phyloP scores from a whole-genome alignment of 192 early-diverging fungal genomes.

The Coemansia sp. region DNA sequence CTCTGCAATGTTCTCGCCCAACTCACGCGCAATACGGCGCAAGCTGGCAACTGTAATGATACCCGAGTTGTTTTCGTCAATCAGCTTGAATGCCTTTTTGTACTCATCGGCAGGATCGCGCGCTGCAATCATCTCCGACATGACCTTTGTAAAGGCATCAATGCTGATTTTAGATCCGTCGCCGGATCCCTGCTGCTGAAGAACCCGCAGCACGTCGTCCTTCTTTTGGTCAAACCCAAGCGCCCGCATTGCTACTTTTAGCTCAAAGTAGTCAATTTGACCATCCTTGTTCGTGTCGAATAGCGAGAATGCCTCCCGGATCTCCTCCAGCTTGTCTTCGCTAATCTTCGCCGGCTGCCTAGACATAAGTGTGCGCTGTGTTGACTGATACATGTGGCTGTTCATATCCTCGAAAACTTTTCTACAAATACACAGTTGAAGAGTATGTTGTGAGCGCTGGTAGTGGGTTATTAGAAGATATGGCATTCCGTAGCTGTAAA shows the following conservation, averaged over 20 bases:
- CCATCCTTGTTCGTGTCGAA: conserved; percentile 70
- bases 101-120: conserved; percentile 82
- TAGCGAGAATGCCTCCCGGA: conserved; percentile 61
- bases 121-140: conserved; percentile 66
- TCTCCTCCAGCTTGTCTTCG: conserved; percentile 70
- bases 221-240: conserved; percentile 85
- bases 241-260: conserved; percentile 83
- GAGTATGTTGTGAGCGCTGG: background rate
- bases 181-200: conserved; percentile 61
- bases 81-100: conserved; percentile 74
- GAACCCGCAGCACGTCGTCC: conserved; percentile 70
- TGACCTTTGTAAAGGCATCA: conserved; percentile 70
- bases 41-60: conserved; percentile 68
- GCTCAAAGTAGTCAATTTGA: conserved; percentile 76
- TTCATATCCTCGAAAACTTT: conserved; percentile 16
- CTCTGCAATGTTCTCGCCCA: conserved; percentile 77
- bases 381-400: conserved; percentile 15
- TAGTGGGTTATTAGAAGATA: background rate
- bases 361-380: conserved; percentile 9
- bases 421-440: background rate
- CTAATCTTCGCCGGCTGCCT: conserved; percentile 43
- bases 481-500: background rate
- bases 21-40: conserved; percentile 72
- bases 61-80: conserved; percentile 70
- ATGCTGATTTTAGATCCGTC: conserved; percentile 59